Evolutionary conservation across 2,329 filamentous ascomycete genomes (phyloP).

Genomic region (Cadophora sp.): DNA sequence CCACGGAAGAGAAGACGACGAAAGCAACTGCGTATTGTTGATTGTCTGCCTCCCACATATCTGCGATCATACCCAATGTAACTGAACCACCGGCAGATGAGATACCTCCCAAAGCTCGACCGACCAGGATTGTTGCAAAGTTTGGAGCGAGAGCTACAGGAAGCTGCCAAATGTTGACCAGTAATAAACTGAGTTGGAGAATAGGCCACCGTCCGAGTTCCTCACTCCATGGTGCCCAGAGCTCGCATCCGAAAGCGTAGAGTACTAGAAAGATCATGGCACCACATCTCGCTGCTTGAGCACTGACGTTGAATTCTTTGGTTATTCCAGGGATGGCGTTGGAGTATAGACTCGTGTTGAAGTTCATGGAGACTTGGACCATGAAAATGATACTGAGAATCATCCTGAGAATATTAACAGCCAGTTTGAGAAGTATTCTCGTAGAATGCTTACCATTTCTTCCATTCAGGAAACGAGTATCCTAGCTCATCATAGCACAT

Average conservation of each 20-base stretch:
- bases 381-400: constrained; percentile 77
- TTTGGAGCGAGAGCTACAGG: constrained; percentile 77
- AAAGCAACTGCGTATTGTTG: constrained; percentile 80
- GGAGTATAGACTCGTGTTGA: constrained; percentile 78
- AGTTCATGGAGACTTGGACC: constrained; percentile 80
- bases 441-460: constrained; percentile 62
- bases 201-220: constrained; percentile 81
- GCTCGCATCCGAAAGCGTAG: constrained; percentile 86
- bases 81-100: constrained; percentile 77
- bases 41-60: constrained; percentile 73
- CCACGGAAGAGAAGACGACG: constrained; percentile 81
- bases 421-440: not conserved
- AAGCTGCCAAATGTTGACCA: constrained; percentile 81
- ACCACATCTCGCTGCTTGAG: constrained; percentile 73
- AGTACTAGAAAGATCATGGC: constrained; percentile 80
- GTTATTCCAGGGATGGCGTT: constrained; percentile 71
- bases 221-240: constrained; percentile 89
- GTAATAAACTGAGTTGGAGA: constrained; percentile 72
- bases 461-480: constrained; percentile 63
- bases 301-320: constrained; percentile 70
- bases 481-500: constrained; percentile 73
- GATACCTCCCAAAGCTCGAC: constrained; percentile 73
- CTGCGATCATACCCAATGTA: constrained; percentile 77
- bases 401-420: constrained; percentile 43
- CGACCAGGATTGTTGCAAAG: constrained; percentile 72